phyloP scores from a whole-genome alignment of 768 basidiomycete species.

The Suillus tomentosus region DNA sequence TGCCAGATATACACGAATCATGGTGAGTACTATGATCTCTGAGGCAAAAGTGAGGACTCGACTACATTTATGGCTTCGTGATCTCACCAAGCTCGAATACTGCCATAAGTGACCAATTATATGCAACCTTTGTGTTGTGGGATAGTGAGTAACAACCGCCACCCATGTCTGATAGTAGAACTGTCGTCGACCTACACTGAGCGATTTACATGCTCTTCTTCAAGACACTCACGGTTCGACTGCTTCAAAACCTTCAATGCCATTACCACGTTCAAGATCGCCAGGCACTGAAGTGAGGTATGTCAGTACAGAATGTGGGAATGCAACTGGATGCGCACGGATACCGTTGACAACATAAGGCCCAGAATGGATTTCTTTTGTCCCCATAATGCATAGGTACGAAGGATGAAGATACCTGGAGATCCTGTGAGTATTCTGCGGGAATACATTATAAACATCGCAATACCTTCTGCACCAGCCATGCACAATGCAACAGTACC shows the following conservation, averaged over 20 bases:
- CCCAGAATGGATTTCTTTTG: background rate
- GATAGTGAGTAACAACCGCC: background rate
- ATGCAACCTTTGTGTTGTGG: background rate
- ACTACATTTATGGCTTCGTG: background rate
- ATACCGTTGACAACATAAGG: background rate
- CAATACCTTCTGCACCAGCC: background rate
- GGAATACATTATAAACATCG: background rate
- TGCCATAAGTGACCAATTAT: background rate
- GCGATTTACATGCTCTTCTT: background rate
- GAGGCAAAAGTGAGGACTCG: background rate
- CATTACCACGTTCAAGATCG: background rate
- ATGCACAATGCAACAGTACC: background rate
- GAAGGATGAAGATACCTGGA: slow-evolving; percentile 1
- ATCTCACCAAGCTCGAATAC: slow-evolving; percentile 1
- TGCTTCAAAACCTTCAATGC: background rate
- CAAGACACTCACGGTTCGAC: background rate
- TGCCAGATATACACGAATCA: background rate
- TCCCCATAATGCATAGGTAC: slow-evolving; percentile 6
- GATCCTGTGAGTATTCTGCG: background rate
- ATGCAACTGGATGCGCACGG: background rate
- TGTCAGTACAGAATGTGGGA: background rate
- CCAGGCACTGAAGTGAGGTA: background rate
- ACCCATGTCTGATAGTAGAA: background rate
- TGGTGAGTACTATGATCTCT: slow-evolving; percentile 5
- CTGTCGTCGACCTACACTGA: background rate